A percentile compares a stretch with the other conserved stretches of the same genome.
phyloP scores from a whole-genome alignment of 1,284 basidiomycete genomes.

The Hemileia vastatrix region DNA sequence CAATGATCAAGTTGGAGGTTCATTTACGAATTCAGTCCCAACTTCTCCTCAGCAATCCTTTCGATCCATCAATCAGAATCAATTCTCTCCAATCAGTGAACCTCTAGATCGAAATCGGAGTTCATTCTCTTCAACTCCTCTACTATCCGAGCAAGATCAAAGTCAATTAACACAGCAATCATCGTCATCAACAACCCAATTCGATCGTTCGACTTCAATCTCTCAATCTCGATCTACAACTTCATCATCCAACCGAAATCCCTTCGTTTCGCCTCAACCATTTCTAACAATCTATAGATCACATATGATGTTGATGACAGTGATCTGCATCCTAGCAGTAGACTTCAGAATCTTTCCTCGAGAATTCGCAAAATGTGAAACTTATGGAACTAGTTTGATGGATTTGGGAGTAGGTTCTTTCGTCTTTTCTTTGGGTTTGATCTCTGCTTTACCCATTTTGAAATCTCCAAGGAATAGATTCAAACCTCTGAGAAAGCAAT shows the following conservation, averaged over 20 bases:
- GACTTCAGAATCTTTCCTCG: constrained; percentile 91
- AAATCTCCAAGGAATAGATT: neutral
- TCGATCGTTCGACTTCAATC: too few relatives aligned
- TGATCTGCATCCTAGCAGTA: constrained; percentile 84
- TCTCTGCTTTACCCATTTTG: constrained; percentile 65
- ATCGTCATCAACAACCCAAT: neutral
- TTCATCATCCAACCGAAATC: too few relatives aligned
- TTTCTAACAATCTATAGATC: constrained; percentile 81
- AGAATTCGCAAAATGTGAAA: constrained; percentile 80
- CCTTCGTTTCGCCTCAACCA: constrained; percentile 29
- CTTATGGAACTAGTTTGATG: constrained; percentile 74
- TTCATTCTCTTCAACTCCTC: constrained; percentile 2
- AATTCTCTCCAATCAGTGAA: neutral
- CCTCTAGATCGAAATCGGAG: neutral
- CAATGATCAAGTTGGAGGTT: neutral
- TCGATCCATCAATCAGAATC: constrained; percentile 13
- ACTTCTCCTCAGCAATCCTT: constrained; percentile 9
- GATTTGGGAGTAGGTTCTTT: constrained; percentile 94
- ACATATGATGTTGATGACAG: constrained; percentile 90
- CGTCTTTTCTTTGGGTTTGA: constrained; percentile 87
- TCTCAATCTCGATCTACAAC: too few relatives aligned
- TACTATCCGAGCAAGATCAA: neutral
- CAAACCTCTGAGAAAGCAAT: constrained; percentile 4
- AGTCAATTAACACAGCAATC: neutral
- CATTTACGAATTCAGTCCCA: neutral